Evolutionary conservation across 148 eudicot genomes (phyloP), one percentile per base, ranked within the genome.

Genomic region (Agrostemma githago): DNA sequence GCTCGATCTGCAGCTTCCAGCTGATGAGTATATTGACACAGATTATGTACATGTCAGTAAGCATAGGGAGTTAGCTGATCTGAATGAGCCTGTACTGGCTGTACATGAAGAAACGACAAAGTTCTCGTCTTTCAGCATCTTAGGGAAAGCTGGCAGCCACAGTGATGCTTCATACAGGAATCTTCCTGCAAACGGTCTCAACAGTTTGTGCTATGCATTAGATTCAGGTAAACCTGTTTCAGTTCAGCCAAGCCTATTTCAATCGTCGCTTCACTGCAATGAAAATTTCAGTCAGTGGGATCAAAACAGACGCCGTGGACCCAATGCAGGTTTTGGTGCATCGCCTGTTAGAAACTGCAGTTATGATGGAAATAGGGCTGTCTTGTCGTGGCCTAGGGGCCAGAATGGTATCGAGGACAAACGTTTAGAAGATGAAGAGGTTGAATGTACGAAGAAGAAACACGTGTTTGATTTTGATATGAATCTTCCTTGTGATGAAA

Each of bases 1-100:
- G 79, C 86, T 94, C 38, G 90, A 90, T 87, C 91, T 91, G 74
- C 83, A 88, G 79, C 89, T 88, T 46, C 90, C 96, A 62, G 92
- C 89, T 53, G 96, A 88, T 66, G 87, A 86, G 66, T 88, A 87
- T 70, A 78, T 91, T 70, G 93, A 87, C 68, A 74, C 83, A 3
- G 96, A 89, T 41, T 92, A 89, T 77, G 74, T 76, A 16, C 59
- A 70, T 78, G 67, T 71, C 65, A 87, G 82, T 80, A 82, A 75
- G 76, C 70, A 83, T 58, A 72, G 68, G 79, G 78, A 82, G 62
- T 76, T 94, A 81, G 91, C 88, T 54, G 97, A 94, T 76, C 82
- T 94, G 78, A 94, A 94, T 51, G 93, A 89, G 80, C 96, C 97
- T 42, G 14, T 88, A 71, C 76, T 62, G 73, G 71, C 77, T 78